Evolutionary conservation across 2,329 filamentous ascomycete species (phyloP).

Genomic region (Cladosporium sp.): DNA sequence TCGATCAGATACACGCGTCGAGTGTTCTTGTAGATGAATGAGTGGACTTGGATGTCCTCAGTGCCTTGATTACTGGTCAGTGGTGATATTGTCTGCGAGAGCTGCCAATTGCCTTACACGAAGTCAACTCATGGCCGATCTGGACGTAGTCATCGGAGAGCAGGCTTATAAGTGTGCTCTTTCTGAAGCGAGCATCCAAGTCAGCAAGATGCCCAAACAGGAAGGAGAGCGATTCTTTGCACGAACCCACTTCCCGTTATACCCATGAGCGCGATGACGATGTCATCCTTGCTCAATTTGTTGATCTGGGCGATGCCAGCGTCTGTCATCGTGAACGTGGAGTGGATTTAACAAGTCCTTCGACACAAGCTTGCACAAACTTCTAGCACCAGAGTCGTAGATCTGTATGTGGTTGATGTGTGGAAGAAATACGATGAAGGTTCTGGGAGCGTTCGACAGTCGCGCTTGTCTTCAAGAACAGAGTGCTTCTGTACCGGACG

Average conservation of each 20-base stretch:
- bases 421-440: neutral
- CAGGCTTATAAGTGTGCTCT: slow-evolving; percentile 28
- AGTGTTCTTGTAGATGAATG: slow-evolving; percentile 16
- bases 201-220: neutral
- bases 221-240: neutral
- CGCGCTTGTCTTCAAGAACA: no score
- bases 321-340: neutral
- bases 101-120: neutral
- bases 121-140: slow-evolving; percentile 35
- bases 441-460: neutral
- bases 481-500: neutral
- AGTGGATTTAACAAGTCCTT: neutral
- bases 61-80: neutral
- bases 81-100: neutral
- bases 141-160: slow-evolving; percentile 12
- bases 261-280: slow-evolving; percentile 43
- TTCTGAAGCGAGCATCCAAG: slow-evolving; percentile 26
- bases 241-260: slow-evolving; percentile 36
- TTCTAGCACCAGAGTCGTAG: no score
- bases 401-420: no score
- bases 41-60: slow-evolving; percentile 12
- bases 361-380: neutral
- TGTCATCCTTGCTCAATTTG: slow-evolving; percentile 8
- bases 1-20: slow-evolving; percentile 13
- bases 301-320: neutral